These are phyloP conservation scores for Axilococcus clingmanii DNA, from an alignment of 139 green algal species.

Conservation along the genomic window DNA sequence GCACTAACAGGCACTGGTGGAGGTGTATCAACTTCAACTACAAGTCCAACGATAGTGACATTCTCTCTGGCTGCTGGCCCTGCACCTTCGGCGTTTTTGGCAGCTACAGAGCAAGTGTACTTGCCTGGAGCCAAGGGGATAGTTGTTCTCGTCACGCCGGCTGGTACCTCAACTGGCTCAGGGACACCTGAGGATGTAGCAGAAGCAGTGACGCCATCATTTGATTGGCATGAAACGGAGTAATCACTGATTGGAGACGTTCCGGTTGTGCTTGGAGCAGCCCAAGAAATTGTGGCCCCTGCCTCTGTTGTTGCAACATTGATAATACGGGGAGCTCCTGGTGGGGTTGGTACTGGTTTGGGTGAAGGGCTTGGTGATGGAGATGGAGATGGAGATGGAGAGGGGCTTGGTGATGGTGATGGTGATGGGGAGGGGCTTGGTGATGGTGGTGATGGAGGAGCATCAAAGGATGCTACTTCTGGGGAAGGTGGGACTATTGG, in stretches of 20 bases:
- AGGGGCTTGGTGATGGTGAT: too few species aligned
- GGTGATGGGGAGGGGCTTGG: too few species aligned
- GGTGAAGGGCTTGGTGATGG: too few species aligned
- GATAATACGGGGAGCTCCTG: background rate
- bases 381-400: too few species aligned
- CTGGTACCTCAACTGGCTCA: conserved; percentile 1
- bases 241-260: conserved; percentile 3
- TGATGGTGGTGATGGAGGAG: too few species aligned
- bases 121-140: conserved; percentile 4
- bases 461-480: too few species aligned
- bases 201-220: background rate
- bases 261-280: background rate
- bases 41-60: background rate
- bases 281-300: conserved; percentile 1
- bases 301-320: background rate
- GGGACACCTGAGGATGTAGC: background rate
- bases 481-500: background rate
- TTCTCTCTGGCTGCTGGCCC: conserved; percentile 1
- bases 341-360: background rate
- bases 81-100: conserved; percentile 3
- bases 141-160: background rate
- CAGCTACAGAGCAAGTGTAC: conserved; percentile 9
- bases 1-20: too few species aligned
- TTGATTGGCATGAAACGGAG: conserved; percentile 1
- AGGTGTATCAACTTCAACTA: background rate